Conservation (phyloP, 148 eudicot species). For the Fagopyrum tataricum region DNA sequence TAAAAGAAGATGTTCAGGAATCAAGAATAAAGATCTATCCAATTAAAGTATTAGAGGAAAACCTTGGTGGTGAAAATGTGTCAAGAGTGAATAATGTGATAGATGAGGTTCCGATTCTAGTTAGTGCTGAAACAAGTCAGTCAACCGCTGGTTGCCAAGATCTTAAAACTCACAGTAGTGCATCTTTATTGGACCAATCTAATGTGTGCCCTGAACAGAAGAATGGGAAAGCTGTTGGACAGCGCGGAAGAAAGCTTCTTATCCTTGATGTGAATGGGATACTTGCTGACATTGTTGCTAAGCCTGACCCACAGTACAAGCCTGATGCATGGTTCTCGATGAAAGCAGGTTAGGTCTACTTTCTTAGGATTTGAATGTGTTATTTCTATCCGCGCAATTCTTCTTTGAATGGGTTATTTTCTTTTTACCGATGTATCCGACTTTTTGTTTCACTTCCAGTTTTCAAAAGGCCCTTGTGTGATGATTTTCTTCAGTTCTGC, state of each 20-base stretch:
- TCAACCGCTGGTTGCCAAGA: background rate
- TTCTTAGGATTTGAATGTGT: constrained; percentile 8
- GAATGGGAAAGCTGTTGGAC: constrained; percentile 9
- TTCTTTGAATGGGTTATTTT: background rate
- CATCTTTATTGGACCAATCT: background rate
- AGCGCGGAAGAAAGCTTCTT: constrained; percentile 62
- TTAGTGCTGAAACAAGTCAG: background rate
- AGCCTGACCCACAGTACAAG: constrained; percentile 57
- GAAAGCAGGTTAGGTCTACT: constrained; percentile 54
- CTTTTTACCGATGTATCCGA: background rate
- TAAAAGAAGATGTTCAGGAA: background rate
- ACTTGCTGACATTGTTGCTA: constrained; percentile 64
- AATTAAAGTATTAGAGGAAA: background rate
- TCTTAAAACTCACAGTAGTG: background rate
- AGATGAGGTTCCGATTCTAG: background rate
- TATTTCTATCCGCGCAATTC: background rate
- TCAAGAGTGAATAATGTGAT: background rate
- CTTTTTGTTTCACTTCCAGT: constrained; percentile 34
- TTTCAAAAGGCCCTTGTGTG: constrained; percentile 70
- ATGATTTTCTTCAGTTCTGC: constrained; percentile 79
- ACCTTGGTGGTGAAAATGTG: background rate
- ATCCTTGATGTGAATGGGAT: constrained; percentile 90
- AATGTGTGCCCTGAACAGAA: background rate
- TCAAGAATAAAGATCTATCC: background rate
- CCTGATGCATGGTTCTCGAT: constrained; percentile 52